Base-by-base conservation (phyloP, 2,329 filamentous ascomycete genomes). In the Beauveria asiatica region DNA sequence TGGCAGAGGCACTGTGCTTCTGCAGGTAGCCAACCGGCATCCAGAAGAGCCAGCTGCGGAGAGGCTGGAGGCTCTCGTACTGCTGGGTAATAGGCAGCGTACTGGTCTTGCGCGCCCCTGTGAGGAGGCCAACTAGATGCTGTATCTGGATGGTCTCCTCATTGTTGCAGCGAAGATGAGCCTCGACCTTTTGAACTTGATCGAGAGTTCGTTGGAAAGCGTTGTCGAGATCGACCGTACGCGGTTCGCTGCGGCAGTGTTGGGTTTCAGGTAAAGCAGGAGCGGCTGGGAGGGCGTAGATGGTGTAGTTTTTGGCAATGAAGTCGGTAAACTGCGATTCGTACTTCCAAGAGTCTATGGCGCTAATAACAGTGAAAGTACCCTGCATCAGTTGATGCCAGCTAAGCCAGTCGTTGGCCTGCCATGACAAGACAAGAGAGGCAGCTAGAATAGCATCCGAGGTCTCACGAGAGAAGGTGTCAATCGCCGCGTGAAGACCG, bases 31-130 rank as follows among this genome's bases (percentile, higher is more conserved):
- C 85, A 41, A 96, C 86, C 0, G 94, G 94, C 59, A 96, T 84
- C 92, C 93, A 97, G 75, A 97, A 96, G 16, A 97, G 83, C 92
- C 93, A 97, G 66, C 90, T 89, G 59, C 92, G 84, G 61, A 99
- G 82, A 10, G 90, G 87, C 64, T 95, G 92, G 11, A 97, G 83
- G 64, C 92, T 89, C 69, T 92, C 88, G 70, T 97, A 97, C 69
- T 96, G 90, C 70, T 95, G 86, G 64, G 90, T 87, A 25, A 92
- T 85, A 23, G 86, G 84, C 64, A 88, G 81, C 11, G 82, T 81
- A 5, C 85, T 84, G 65, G 90, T 84, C 70, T 88, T 85, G 69
- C 85, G 85, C 61, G 89, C 81, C 45, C 86, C 83, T 73, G 88
- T 86, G 64, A 92, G 78, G 74, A 92, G 92, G 61, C 81, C 83